These are phyloP conservation scores for Ilyonectria robusta DNA, from an alignment of 2,329 filamentous ascomycete genomes.

Conservation along the genomic window DNA sequence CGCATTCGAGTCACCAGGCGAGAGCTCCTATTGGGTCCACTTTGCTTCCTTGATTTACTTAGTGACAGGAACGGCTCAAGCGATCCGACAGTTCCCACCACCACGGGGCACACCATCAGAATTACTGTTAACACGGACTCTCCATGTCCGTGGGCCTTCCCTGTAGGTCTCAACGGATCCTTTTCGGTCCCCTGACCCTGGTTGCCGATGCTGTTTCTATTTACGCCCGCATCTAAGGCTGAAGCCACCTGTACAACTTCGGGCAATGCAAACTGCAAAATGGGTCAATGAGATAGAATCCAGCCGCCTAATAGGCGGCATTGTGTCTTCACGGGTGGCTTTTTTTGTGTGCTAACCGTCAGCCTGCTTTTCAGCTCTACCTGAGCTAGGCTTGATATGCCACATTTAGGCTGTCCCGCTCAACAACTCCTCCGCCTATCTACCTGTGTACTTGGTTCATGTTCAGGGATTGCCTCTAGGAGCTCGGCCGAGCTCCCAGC, in stretches of 20 bases:
- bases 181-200: conserved; percentile 14
- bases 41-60: conserved; percentile 25
- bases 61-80: conserved; percentile 21
- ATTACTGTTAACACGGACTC: neutral
- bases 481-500: neutral
- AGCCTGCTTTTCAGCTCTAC: conserved; percentile 26
- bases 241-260: conserved; percentile 17
- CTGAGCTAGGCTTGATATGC: conserved; percentile 19
- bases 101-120: conserved; percentile 6
- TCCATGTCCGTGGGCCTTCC: neutral
- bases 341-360: conserved; percentile 20
- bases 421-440: neutral
- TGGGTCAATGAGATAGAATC: conserved; percentile 22
- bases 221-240: conserved; percentile 12
- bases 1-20: conserved; percentile 18
- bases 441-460: neutral
- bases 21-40: conserved; percentile 29
- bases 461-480: neutral
- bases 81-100: conserved; percentile 13
- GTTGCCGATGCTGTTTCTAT: conserved; percentile 7
- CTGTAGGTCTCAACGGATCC: neutral
- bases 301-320: conserved; percentile 18
- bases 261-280: neutral
- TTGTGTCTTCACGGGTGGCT: conserved; percentile 5
- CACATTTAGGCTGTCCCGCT: conserved; percentile 10